These are phyloP conservation scores for Monosporascus sp. DNA, from an alignment of 2,329 filamentous ascomycete genomes.

Conservation along the genomic window DNA sequence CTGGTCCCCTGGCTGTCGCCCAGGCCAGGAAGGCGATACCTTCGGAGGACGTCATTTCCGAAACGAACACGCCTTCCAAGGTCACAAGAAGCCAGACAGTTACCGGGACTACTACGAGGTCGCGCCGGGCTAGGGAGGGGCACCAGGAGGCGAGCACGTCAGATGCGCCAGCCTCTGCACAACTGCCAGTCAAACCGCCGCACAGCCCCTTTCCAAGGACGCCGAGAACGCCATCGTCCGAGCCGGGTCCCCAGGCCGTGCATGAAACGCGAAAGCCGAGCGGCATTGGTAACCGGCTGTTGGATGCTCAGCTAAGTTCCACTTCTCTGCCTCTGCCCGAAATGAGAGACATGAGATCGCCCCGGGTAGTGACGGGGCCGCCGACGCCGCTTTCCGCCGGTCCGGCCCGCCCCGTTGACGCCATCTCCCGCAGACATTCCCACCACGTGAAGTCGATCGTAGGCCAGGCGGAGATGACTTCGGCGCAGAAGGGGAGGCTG, in stretches of 20 bases:
- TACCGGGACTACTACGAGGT: slow-evolving; percentile 42
- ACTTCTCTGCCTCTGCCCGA: slow-evolving; percentile 63
- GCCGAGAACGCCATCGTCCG: slow-evolving; percentile 4
- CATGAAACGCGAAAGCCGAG: slow-evolving; percentile 34
- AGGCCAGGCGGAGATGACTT: slow-evolving; percentile 57
- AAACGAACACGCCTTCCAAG: slow-evolving; percentile 44
- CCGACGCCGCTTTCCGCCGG: slow-evolving; percentile 54
- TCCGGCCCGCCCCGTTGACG: slow-evolving; percentile 41
- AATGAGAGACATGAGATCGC: slow-evolving; percentile 50
- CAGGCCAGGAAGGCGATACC: slow-evolving; percentile 73
- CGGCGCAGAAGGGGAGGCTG: slow-evolving; percentile 63
- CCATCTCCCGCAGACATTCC: slow-evolving; percentile 54
- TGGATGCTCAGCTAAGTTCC: slow-evolving; percentile 61
- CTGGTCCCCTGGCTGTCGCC: slow-evolving; percentile 73
- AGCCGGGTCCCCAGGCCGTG: slow-evolving; percentile 2
- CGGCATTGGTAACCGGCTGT: slow-evolving; percentile 45
- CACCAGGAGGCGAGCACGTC: slow-evolving; percentile 41
- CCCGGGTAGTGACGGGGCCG: slow-evolving; percentile 47
- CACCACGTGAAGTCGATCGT: slow-evolving; percentile 53
- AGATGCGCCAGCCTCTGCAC: slow-evolving; percentile 22
- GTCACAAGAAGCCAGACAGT: slow-evolving; percentile 67
- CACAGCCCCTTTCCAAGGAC: slow-evolving; percentile 7
- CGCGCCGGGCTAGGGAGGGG: slow-evolving; percentile 42
- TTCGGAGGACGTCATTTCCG: slow-evolving; percentile 55
- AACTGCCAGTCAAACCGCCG: slow-evolving; percentile 9